phyloP scores from a whole-genome alignment of 139 green algal species.

The Tetraselmis chui region DNA sequence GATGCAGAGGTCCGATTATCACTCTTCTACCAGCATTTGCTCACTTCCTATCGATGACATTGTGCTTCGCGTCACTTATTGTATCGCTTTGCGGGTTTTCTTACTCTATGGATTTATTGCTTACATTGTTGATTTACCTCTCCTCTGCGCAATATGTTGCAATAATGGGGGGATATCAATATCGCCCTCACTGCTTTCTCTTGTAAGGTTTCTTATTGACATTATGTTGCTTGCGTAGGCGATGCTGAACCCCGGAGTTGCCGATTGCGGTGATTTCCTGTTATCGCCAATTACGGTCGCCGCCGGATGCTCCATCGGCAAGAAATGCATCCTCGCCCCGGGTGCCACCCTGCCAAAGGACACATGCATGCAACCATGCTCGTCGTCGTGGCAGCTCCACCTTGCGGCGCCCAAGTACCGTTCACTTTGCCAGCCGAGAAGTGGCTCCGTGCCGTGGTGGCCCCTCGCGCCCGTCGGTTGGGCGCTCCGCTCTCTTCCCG shows the following conservation, averaged over 20 bases:
- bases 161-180: no score
- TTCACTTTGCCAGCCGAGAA: not conserved
- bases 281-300: slow-evolving; percentile 17
- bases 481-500: not conserved
- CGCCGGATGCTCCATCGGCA: not conserved
- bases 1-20: not conserved
- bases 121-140: not conserved
- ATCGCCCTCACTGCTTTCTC: slow-evolving; percentile 11
- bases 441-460: not conserved
- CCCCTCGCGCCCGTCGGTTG: not conserved
- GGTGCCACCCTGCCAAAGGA: slow-evolving; percentile 5
- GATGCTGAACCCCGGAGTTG: slow-evolving; percentile 10
- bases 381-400: slow-evolving; percentile 13
- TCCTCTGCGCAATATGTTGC: not conserved
- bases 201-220: no score
- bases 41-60: not conserved
- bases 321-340: not conserved
- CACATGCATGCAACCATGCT: slow-evolving; percentile 8
- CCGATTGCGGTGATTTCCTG: slow-evolving; percentile 10
- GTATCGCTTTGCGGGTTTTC: not conserved
- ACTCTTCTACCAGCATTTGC: not conserved
- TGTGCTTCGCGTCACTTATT: not conserved
- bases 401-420: not conserved
- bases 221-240: slow-evolving; percentile 6
- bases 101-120: not conserved